Evolutionary conservation across 2,329 filamentous ascomycete species (phyloP), one percentile per base, ranked within the genome.

Genomic region (Seiridium unicorne): DNA sequence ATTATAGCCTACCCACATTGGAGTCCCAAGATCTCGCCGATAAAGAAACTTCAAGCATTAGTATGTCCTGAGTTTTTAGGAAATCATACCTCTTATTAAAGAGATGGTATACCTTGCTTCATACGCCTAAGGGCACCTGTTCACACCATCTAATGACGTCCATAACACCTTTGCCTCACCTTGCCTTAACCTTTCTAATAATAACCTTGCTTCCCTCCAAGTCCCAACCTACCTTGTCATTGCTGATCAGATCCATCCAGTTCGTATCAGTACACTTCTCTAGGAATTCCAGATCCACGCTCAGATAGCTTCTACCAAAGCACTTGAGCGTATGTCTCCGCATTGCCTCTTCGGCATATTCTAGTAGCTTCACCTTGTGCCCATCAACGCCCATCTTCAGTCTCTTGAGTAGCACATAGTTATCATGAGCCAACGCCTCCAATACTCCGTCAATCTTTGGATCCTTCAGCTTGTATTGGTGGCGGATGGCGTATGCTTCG

Each of bases 151-250:
- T 53, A 3, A 53, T 6, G 31, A n/a, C 49, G 11, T 53, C 32
- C 35, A 42, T 26, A 18, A 32, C 38, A 4, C 6, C 13, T 31
- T 59, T 35, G 58, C 58, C n/a, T 58, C 67, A 78, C 66, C 74
- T 75, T 51, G 73, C 76, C 69, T 76, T 81, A 18, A 82, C 74
- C 69, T 76, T 83, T 58, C 90, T 84, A 70, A 98, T 94, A n/a
- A 93, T 80, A 38, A 97, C 88, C 68, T 79, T 89, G 48, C 84
- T 81, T 4, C 84, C 88, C 46, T 91, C 88, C 68, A 91, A 78
- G 69, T 93, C 86, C 95, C 95, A 99, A 0, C 93, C 93, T 1
- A 98, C 89, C 3, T 87, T 87, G 69, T 91, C 87, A 64, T 84
- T 79, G 40, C 84, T 81, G 60, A 77, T 83, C 69, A 98, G 76